Percentiles rank a stretch among this genome's conserved stretches.
Conservation (phyloP, 2,329 filamentous ascomycete species). For the Diplocarpon rosae region DNA sequence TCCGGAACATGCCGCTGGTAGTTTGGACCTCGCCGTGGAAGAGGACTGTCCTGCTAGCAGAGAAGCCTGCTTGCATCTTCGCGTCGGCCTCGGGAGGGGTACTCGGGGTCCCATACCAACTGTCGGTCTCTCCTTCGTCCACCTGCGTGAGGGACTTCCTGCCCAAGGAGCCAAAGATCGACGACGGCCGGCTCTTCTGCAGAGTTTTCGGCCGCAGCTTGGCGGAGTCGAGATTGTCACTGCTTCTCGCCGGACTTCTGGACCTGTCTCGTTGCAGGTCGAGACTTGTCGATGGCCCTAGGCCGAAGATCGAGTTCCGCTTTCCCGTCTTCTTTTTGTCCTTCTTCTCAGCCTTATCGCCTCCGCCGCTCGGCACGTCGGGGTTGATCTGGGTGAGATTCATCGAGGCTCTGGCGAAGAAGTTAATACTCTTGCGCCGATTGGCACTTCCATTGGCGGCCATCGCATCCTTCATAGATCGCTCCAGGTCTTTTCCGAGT, state of each 20-base stretch:
- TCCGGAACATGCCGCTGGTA: conserved; percentile 57
- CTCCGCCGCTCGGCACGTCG: conserved; percentile 10
- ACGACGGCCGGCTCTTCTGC: conserved; percentile 25
- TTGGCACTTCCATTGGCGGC: conserved; percentile 10
- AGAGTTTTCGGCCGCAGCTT: conserved; percentile 22
- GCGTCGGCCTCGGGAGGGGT: conserved; percentile 17
- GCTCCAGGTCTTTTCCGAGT: background rate
- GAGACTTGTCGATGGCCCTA: conserved; percentile 15
- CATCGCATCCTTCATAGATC: too few relatives aligned
- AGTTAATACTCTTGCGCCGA: conserved; percentile 24
- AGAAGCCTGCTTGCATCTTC: conserved; percentile 6
- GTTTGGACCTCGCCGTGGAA: conserved; percentile 62
- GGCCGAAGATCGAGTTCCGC: conserved; percentile 22
- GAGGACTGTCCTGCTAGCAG: conserved; percentile 36
- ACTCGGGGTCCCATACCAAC: conserved; percentile 13
- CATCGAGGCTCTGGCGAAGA: conserved; percentile 20
- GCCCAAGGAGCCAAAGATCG: conserved; percentile 27
- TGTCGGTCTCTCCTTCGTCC: conserved; percentile 20
- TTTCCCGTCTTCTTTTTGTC: conserved; percentile 23
- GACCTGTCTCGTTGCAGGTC: conserved; percentile 13
- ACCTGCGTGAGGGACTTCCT: conserved; percentile 22
- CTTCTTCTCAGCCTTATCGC: conserved; percentile 16
- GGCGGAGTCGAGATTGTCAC: conserved; percentile 16
- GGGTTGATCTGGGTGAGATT: conserved; percentile 22
- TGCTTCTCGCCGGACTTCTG: conserved; percentile 16